Base-by-base conservation (phyloP, 169 alveolate species). In the Amoebophrya sp. region DNA sequence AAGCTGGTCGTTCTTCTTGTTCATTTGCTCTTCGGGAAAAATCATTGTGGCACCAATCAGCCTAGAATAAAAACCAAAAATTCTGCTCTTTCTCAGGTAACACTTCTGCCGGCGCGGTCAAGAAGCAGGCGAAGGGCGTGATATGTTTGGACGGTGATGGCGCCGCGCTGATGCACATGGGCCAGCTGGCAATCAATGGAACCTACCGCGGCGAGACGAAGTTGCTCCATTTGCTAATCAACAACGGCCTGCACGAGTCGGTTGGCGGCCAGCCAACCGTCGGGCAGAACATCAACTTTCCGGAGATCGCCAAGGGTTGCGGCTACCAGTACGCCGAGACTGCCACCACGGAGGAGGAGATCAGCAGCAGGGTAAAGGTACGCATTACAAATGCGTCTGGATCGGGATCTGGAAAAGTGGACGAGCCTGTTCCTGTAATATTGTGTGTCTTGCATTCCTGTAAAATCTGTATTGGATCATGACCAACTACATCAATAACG, bases 81-180 rank as follows among this genome's bases (percentile, higher is more conserved):
- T n/a, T n/a, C n/a, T n/a, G n/a, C n/a, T n/a, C n/a, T n/a, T n/a
- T n/a, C n/a, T n/a, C n/a, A n/a, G n/a, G n/a, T n/a, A n/a, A n/a
- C n/a, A n/a, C n/a, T n/a, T n/a, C n/a, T n/a, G n/a, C n/a, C n/a
- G n/a, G n/a, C n/a, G n/a, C n/a, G n/a, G n/a, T n/a, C n/a, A n/a
- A n/a, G n/a, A n/a, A n/a, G n/a, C n/a, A 47, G 29, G 66, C 66
- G 18, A 47, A 47, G 66, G 66, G 66, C 89, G 95, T 95, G 0
- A 93, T 93, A 91, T 94, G 96, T 89, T 93, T 95, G 47, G 97
- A 95, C 93, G 97, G 97, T 18, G 97, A 95, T 93, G 97, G 97
- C 25, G 97, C 96, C 25, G 91, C 92, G 40, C 54, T 95, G 10
- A 95, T 95, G 97, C 97, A 95, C 91, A 89, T 95, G 95, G 97